These are phyloP conservation scores for Echria macrotheca DNA, from an alignment of 495 filamentous ascomycete species.

Conservation along the genomic window DNA sequence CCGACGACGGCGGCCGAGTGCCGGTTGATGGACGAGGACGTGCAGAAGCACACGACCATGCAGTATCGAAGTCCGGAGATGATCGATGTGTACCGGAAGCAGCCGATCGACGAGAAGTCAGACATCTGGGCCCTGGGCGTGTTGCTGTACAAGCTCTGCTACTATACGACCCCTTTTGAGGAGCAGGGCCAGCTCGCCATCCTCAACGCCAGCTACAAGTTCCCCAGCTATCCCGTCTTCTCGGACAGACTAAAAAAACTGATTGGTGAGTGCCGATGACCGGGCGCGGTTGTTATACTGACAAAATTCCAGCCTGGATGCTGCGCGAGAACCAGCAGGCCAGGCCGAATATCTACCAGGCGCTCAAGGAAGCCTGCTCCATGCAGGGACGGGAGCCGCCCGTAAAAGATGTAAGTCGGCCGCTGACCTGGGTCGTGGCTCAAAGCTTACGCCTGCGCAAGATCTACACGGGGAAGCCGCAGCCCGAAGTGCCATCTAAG, in stretches of 20 bases:
- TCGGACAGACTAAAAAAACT: constrained; percentile 86
- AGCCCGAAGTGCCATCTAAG: constrained; percentile 27
- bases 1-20: constrained; percentile 83
- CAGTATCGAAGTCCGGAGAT: constrained; percentile 98
- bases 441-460: constrained; percentile 31
- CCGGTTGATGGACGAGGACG: constrained; percentile 87
- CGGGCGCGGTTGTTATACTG: neutral
- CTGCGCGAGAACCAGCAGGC: constrained; percentile 74
- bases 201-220: constrained; percentile 91
- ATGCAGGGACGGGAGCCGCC: constrained; percentile 88
- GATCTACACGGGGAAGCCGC: constrained; percentile 77
- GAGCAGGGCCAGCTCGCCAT: constrained; percentile 98
- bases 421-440: constrained; percentile 1
- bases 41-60: constrained; percentile 93
- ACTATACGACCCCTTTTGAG: constrained; percentile 98
- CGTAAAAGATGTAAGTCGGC: constrained; percentile 74
- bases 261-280: constrained; percentile 59
- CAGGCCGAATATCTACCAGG: constrained; percentile 91
- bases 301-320: constrained; percentile 88
- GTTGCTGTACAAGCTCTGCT: constrained; percentile 95
- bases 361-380: constrained; percentile 73
- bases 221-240: constrained; percentile 79
- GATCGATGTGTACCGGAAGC: constrained; percentile 95
- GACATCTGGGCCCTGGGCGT: constrained; percentile 98
- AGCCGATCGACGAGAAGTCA: constrained; percentile 97